Percentiles rank a stretch among this genome's conserved stretches.
Conservation (phyloP, 179 eudicot species). For the Amaranthus tricolor region DNA sequence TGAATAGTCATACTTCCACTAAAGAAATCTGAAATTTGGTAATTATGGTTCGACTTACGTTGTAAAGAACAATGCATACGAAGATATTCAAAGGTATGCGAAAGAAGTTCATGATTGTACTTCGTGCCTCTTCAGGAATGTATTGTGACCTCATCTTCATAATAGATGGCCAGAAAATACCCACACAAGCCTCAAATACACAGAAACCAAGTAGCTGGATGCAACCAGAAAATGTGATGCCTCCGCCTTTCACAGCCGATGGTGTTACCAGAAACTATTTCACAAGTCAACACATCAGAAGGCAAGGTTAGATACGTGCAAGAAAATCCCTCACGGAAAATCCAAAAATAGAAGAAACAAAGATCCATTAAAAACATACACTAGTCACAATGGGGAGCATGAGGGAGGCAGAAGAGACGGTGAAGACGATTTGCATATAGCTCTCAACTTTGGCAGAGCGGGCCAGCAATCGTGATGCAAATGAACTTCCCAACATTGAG, state of each 20-base stretch:
- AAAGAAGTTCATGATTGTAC: slow-evolving; percentile 99
- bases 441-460: slow-evolving; percentile 71
- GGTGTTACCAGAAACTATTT: slow-evolving; percentile 69
- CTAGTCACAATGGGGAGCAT: slow-evolving; percentile 73
- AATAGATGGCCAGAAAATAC: slow-evolving; percentile 97
- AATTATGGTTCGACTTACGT: slow-evolving; percentile 46
- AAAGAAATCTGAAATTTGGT: background rate
- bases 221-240: slow-evolving; percentile 73
- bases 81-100: slow-evolving; percentile 92
- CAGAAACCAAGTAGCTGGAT: slow-evolving; percentile 90
- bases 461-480: slow-evolving; percentile 85
- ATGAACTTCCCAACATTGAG: slow-evolving; percentile 94
- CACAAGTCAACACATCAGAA: background rate
- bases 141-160: slow-evolving; percentile 99
- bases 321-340: slow-evolving; percentile 50
- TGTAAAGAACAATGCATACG: slow-evolving; percentile 89
- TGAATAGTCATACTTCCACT: background rate
- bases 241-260: slow-evolving; percentile 56
- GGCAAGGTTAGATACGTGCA: slow-evolving; percentile 10
- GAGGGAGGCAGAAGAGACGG: slow-evolving; percentile 68
- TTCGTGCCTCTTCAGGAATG: slow-evolving; percentile 98
- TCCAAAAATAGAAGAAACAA: slow-evolving; percentile 65
- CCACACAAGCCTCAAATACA: slow-evolving; percentile 89
- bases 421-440: slow-evolving; percentile 95
- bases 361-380: slow-evolving; percentile 49